Evolutionary conservation across 2,329 filamentous ascomycete genomes (phyloP).

Genomic region (Penicillium sp.): DNA sequence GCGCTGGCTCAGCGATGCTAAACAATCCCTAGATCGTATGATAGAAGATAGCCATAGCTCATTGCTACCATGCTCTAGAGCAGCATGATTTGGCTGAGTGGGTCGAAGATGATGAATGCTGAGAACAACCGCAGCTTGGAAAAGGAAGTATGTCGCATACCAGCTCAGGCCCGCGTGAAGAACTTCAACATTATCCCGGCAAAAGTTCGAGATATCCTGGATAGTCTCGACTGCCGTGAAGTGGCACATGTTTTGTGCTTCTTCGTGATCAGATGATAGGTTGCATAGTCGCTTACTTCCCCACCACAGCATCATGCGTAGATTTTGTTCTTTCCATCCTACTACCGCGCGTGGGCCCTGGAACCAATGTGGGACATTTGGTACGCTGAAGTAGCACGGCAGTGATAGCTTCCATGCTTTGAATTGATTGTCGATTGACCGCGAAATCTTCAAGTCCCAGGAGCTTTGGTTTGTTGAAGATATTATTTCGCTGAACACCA

Average conservation of each 20-base stretch:
- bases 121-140: constrained; percentile 24
- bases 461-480: constrained; percentile 6
- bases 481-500: constrained; percentile 16
- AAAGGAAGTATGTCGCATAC: constrained; percentile 28
- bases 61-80: not conserved
- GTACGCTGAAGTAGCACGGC: constrained; percentile 18
- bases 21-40: constrained; percentile 12
- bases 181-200: constrained; percentile 4
- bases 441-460: constrained; percentile 11
- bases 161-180: constrained; percentile 21
- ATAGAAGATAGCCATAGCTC: constrained; percentile 17
- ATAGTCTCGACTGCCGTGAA: constrained; percentile 20
- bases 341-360: constrained; percentile 21
- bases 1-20: constrained; percentile 7
- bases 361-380: constrained; percentile 21
- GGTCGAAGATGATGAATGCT: constrained; percentile 17
- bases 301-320: constrained; percentile 27
- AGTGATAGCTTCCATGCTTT: constrained; percentile 21
- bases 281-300: constrained; percentile 17
- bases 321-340: constrained; percentile 26
- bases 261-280: constrained; percentile 9
- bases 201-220: constrained; percentile 21
- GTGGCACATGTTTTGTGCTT: constrained; percentile 21
- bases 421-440: constrained; percentile 23
- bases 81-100: not conserved